phyloP scores from a whole-genome alignment of 768 basidiomycete species.

The Obba rivulosa region DNA sequence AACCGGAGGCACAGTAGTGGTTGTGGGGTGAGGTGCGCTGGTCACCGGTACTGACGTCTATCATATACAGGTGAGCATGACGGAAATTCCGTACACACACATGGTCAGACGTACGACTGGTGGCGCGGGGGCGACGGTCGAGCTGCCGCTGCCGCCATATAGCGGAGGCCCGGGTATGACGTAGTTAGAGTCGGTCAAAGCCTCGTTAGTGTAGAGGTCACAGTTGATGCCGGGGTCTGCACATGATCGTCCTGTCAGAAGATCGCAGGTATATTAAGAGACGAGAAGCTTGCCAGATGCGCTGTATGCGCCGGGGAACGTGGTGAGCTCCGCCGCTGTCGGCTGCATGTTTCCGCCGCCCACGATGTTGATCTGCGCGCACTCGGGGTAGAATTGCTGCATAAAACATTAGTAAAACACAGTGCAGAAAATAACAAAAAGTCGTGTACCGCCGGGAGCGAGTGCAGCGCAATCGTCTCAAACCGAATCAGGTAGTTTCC shows the following conservation, averaged over 20 bases:
- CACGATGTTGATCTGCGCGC: constrained; percentile 27
- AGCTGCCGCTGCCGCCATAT: constrained; percentile 17
- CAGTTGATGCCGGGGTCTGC: constrained; percentile 21
- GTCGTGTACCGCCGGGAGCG: constrained; percentile 1
- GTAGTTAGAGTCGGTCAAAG: constrained; percentile 31
- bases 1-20: constrained; percentile 6
- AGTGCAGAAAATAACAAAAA: too few species aligned
- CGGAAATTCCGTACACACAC: too few species aligned
- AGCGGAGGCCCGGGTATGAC: constrained; percentile 33
- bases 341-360: constrained; percentile 27
- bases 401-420: too few species aligned
- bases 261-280: too few species aligned
- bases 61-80: too few species aligned
- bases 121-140: constrained; percentile 11
- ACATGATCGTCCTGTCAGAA: constrained; percentile 1
- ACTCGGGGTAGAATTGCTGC: constrained; percentile 11
- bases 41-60: constrained; percentile 5
- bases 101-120: constrained; percentile 6
- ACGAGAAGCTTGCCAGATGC: too few species aligned
- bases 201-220: constrained; percentile 33
- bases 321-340: constrained; percentile 24
- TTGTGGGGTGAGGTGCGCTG: constrained; percentile 1
- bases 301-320: constrained; percentile 31
- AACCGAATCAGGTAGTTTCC: constrained; percentile 28
- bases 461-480: constrained; percentile 22